Evolutionary conservation across 495 filamentous ascomycete genomes (phyloP).

Genomic region (Hypoxylon crocopeplum): DNA sequence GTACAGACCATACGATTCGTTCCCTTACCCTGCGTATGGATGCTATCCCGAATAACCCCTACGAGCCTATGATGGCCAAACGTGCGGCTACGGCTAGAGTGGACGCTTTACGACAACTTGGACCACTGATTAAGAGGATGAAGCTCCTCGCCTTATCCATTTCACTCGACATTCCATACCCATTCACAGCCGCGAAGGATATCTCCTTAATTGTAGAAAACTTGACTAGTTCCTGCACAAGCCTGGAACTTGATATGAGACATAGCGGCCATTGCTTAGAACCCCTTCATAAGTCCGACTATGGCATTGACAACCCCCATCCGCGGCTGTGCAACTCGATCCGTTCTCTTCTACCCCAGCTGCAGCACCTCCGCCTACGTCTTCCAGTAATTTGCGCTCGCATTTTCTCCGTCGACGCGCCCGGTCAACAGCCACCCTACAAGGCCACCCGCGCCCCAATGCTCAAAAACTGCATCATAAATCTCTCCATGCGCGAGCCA

Average conservation of each 20-base stretch:
- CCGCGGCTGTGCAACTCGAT: conserved; percentile 16
- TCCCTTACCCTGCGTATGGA: conserved; percentile 7
- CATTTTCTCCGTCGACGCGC: conserved; percentile 2
- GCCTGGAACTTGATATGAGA: conserved; percentile 13
- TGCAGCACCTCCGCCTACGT: conserved; percentile 15
- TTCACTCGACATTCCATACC: conserved; percentile 12
- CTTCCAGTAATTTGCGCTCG: conserved; percentile 13
- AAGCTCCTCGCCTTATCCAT: conserved; percentile 9
- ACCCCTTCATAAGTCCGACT: neutral
- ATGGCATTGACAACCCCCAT: neutral
- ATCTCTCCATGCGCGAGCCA: conserved; percentile 8
- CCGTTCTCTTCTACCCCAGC: conserved; percentile 10
- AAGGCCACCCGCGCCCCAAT: conserved; percentile 1
- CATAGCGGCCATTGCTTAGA: neutral
- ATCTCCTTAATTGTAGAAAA: conserved; percentile 7
- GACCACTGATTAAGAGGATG: neutral
- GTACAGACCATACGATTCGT: neutral
- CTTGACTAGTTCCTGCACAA: conserved; percentile 10
- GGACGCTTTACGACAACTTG: neutral
- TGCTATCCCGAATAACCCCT: conserved; percentile 2
- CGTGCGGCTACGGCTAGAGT: neutral
- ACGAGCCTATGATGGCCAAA: neutral
- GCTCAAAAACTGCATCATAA: conserved; percentile 21
- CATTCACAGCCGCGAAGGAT: conserved; percentile 3
- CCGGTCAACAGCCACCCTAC: conserved; percentile 3